Evolutionary conservation across 2,329 filamentous ascomycete genomes (phyloP).

Genomic region (Paracoccidioides brasiliensis): DNA sequence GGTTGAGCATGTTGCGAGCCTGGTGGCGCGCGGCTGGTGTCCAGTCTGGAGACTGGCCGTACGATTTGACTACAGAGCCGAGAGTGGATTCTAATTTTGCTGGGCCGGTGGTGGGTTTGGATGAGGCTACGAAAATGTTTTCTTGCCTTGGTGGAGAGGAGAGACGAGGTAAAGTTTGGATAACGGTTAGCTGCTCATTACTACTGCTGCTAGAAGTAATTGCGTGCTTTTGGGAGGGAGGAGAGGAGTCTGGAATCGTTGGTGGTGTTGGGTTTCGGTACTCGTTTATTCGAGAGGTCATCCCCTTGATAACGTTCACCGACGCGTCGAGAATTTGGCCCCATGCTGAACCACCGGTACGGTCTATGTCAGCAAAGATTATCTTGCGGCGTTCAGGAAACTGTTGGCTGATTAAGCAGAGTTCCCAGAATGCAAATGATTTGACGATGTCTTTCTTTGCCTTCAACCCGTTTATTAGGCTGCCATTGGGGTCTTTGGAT

Average conservation of each 20-base stretch:
- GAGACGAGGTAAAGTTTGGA: conserved; percentile 39
- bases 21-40: conserved; percentile 29
- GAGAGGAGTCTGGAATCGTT: conserved; percentile 9
- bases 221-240: conserved; percentile 15
- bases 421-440: conserved; percentile 84
- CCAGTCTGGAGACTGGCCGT: conserved; percentile 33
- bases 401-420: conserved; percentile 62
- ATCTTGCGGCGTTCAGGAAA: conserved; percentile 63
- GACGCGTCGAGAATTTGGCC: conserved; percentile 61
- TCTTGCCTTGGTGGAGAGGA: conserved; percentile 31
- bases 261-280: conserved; percentile 38
- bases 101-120: conserved; percentile 23
- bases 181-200: conserved; percentile 15
- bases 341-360: conserved; percentile 67
- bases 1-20: conserved; percentile 26
- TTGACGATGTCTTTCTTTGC: conserved; percentile 67
- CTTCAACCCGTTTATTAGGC: conserved; percentile 68
- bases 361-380: conserved; percentile 79
- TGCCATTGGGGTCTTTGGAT: conserved; percentile 84
- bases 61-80: conserved; percentile 33
- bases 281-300: conserved; percentile 54
- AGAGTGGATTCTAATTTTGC: conserved; percentile 30
- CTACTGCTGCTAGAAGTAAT: conserved; percentile 31
- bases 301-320: conserved; percentile 52
- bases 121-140: conserved; percentile 34